Conservation (phyloP, 2,329 filamentous ascomycete species). For the Boeremia lycopersici region DNA sequence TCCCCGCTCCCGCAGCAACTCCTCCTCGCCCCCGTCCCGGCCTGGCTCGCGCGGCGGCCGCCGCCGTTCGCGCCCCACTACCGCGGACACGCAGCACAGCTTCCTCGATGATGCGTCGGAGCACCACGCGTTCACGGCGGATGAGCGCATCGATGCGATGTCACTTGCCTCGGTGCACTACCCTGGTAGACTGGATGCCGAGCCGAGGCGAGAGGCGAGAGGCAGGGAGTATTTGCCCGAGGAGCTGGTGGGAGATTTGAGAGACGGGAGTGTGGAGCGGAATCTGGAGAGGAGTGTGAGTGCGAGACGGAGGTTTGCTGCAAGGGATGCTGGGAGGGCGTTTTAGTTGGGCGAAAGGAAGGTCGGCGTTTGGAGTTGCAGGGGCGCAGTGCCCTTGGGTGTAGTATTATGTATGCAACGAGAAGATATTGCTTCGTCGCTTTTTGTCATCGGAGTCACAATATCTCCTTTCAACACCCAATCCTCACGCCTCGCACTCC, state of each 20-base stretch:
- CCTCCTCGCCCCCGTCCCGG: constrained; percentile 2
- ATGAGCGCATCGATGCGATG: neutral
- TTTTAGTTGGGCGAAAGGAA: neutral
- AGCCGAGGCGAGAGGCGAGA: constrained; percentile 8
- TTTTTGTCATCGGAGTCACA: too few relatives aligned
- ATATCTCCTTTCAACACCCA: too few relatives aligned
- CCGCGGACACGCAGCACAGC: constrained; percentile 6
- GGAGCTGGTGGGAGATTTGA: constrained; percentile 1
- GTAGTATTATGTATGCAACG: too few relatives aligned
- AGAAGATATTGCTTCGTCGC: too few relatives aligned
- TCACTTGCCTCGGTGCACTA: constrained; percentile 7
- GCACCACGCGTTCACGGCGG: constrained; percentile 1
- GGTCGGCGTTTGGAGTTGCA: neutral
- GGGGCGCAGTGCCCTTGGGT: too few relatives aligned
- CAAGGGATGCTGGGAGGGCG: constrained; percentile 9
- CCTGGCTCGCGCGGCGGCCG: constrained; percentile 6
- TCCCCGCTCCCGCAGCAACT: constrained; percentile 3
- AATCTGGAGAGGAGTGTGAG: constrained; percentile 2
- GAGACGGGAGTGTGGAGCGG: constrained; percentile 9
- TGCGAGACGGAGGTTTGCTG: neutral
- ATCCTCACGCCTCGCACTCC: too few relatives aligned
- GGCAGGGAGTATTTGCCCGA: constrained; percentile 18
- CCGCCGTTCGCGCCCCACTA: neutral
- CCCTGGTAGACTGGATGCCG: constrained; percentile 5
- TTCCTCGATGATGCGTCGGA: constrained; percentile 4